These are phyloP conservation scores for Aureobasidium lini DNA, from an alignment of 2,329 filamentous ascomycete genomes.

Conservation along the genomic window DNA sequence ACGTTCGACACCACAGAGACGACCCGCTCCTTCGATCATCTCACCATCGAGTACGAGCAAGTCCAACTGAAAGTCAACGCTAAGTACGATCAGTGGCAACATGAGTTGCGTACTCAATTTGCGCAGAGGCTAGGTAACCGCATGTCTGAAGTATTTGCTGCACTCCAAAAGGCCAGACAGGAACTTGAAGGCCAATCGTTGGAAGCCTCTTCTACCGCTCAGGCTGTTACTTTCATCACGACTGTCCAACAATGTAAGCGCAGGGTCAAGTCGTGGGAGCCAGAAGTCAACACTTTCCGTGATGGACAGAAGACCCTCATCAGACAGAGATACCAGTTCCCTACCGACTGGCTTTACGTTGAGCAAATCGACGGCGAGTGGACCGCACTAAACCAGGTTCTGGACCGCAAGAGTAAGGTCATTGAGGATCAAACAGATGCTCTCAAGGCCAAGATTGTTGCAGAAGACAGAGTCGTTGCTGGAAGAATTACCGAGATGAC, in stretches of 20 bases:
- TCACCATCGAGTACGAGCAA: conserved; percentile 95
- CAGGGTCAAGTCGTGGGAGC: conserved; percentile 88
- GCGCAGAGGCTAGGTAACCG: conserved; percentile 78
- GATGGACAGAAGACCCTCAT: conserved; percentile 90
- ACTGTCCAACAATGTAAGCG: conserved; percentile 94
- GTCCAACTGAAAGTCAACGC: conserved; percentile 98
- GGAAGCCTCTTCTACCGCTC: conserved; percentile 89
- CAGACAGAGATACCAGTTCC: conserved; percentile 89
- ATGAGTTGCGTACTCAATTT: conserved; percentile 92
- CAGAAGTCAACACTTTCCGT: conserved; percentile 90
- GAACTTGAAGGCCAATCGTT: conserved; percentile 88
- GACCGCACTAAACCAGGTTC: conserved; percentile 84
- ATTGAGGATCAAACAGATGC: conserved; percentile 96
- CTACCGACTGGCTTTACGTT: conserved; percentile 87
- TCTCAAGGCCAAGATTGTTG: conserved; percentile 85
- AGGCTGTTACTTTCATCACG: conserved; percentile 97
- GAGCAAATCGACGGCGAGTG: conserved; percentile 96
- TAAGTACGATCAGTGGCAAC: conserved; percentile 99
- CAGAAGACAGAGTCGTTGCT: conserved; percentile 84
- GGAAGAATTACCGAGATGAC: conserved; percentile 84
- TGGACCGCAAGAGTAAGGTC: conserved; percentile 87
- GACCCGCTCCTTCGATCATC: conserved; percentile 83
- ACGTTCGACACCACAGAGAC: conserved; percentile 98
- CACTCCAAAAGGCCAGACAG: conserved; percentile 82
- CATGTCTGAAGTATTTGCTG: conserved; percentile 85